Evolutionary conservation across 129 eudicot species (phyloP), one percentile per base, ranked within the genome.

Genomic region (Gnaphalium uliginosum): DNA sequence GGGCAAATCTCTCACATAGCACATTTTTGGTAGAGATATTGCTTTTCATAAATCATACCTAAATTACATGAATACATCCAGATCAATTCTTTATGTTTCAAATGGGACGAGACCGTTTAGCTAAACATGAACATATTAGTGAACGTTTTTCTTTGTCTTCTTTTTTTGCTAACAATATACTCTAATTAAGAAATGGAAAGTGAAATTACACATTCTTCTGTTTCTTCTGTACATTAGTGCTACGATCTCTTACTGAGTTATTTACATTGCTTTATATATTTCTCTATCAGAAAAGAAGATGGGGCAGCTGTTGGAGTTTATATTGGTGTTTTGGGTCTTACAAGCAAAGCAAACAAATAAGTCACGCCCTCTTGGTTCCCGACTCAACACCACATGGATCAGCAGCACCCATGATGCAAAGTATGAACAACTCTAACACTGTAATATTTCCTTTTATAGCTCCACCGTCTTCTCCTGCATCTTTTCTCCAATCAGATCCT

Each of bases 401-500:
- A 29, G 61, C 83, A 33, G 74, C 80, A 43, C 70, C 85, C 4
- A 79, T 71, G 50, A 9, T 86, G 14, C 91, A 85, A 77, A 83
- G 65, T 70, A 18, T 61, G 43, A 85, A 30, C 84, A 83, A 53
- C 3, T 67, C 94, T 18, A 83, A 93, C 65, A 68, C 87, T 35
- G 62, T 79, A 37, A 85, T 84, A 72, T 66, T 83, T 30, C 98
- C 98, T 8, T 93, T 93, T 71, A 87, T 93, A 29, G 98, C 98
- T 15, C 98, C 98, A 21, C 98, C 98, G 0, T 93, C 98, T 18
- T 93, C 98, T 32, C 98, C 98, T 19, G 96, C 97, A 37, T 89
- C 97, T 65, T 86, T 93, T 64, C 96, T 87, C 59, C 98, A 85
- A 57, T 90, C 98, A 33, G 97, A 93, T 66, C 96, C 98, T 70